Evolutionary conservation across 371 early-diverging fungal species (phyloP).

Genomic region (Mucor lusitanicus): DNA sequence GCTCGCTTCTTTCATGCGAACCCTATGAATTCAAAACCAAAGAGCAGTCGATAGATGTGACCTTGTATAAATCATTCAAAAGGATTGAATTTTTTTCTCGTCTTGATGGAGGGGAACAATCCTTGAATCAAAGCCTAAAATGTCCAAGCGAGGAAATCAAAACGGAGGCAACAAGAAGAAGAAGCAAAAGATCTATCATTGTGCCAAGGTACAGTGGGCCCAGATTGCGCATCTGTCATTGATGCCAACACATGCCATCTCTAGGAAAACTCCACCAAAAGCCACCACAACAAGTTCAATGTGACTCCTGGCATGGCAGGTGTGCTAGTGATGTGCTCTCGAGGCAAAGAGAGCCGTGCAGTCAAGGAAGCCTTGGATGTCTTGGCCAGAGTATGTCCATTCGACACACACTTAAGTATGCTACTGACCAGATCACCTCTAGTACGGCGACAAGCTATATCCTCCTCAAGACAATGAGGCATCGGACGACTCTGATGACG

Average conservation of each 20-base stretch:
- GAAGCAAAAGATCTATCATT: conserved; percentile 35
- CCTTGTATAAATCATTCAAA: not conserved
- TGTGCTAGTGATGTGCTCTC: conserved; percentile 62
- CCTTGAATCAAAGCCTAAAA: not conserved
- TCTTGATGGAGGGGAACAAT: not conserved
- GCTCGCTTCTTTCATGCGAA: not conserved
- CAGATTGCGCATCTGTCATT: no score
- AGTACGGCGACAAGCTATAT: conserved; percentile 61
- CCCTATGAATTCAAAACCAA: not conserved
- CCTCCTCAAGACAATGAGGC: conserved; percentile 27
- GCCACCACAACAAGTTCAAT: conserved; percentile 17
- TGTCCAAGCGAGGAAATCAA: conserved; percentile 23
- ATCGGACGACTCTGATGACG: conserved; percentile 38
- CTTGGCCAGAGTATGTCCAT: conserved; percentile 55
- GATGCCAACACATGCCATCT: not conserved
- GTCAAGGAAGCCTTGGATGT: conserved; percentile 61
- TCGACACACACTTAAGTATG: no score
- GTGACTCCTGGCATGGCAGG: conserved; percentile 60
- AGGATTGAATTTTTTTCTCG: not conserved
- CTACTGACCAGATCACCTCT: not conserved
- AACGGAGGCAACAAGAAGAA: conserved; percentile 38
- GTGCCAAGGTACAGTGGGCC: conserved; percentile 21
- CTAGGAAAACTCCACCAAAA: not conserved
- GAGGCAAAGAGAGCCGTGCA: conserved; percentile 58
- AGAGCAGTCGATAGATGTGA: conserved; percentile 1